phyloP scores from a whole-genome alignment of 75 land plant species.

The Selaginella tamariscina region DNA sequence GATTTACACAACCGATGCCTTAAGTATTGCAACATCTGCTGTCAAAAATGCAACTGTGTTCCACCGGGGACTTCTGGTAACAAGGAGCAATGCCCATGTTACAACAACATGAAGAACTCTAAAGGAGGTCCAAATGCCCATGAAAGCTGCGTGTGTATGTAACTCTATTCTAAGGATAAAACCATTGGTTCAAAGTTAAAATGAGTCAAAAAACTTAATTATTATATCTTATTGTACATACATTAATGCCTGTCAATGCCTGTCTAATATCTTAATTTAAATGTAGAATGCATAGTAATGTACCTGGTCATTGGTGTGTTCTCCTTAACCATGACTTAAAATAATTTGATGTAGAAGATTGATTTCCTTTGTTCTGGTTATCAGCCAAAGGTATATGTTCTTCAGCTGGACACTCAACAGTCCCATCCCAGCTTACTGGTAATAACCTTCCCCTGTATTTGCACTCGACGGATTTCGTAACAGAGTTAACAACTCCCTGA shows the following conservation, averaged over 20 bases:
- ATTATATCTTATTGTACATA: too few species aligned
- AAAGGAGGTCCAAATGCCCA: slow-evolving; percentile 1
- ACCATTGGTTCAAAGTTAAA: too few species aligned
- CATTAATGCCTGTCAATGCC: too few species aligned
- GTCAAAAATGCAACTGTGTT: neutral
- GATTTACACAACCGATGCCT: neutral
- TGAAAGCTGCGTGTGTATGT: too few species aligned
- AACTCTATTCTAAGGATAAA: too few species aligned
- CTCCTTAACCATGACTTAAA: neutral
- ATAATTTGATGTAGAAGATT: neutral
- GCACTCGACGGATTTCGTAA: neutral
- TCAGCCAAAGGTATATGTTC: neutral
- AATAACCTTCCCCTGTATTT: neutral
- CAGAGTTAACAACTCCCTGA: neutral
- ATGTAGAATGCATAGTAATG: too few species aligned
- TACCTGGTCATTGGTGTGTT: too few species aligned
- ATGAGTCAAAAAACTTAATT: too few species aligned
- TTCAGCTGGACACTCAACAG: too few species aligned
- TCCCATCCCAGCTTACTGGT: neutral
- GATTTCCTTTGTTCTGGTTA: neutral
- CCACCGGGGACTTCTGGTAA: neutral
- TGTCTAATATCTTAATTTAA: too few species aligned
- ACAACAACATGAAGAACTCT: slow-evolving; percentile 5
- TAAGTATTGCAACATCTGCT: neutral
- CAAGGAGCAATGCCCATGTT: neutral